phyloP scores from a whole-genome alignment of 768 basidiomycete genomes.

The Multifurca ochricompacta region DNA sequence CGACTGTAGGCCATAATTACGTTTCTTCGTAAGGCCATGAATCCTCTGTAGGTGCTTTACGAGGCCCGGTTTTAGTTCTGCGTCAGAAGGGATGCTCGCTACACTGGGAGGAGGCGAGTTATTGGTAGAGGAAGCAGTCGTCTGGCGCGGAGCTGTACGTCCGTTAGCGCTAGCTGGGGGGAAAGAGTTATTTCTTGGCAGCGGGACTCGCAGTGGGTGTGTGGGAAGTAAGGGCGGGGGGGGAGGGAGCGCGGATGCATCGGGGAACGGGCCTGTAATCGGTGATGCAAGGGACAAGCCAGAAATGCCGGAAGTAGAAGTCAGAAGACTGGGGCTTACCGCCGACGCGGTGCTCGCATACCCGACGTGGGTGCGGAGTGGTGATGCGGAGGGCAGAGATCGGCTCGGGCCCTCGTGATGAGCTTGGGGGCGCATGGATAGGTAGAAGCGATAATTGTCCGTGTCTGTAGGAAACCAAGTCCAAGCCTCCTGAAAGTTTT shows the following conservation, averaged over 20 bases:
- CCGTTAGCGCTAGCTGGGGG: conserved; percentile 12
- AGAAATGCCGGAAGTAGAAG: conserved; percentile 5
- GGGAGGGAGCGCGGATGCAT: not conserved
- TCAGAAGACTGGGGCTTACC: conserved; percentile 14
- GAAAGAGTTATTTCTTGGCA: conserved; percentile 17
- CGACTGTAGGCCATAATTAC: conserved; percentile 18
- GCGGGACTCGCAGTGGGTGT: conserved; percentile 12
- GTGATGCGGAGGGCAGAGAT: not conserved
- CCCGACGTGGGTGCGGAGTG: not conserved
- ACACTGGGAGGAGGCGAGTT: conserved; percentile 9
- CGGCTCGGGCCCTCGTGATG: not conserved
- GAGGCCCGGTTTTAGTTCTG: conserved; percentile 11
- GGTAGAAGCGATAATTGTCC: conserved; percentile 12
- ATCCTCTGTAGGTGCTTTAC: conserved; percentile 21
- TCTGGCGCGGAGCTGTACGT: not conserved
- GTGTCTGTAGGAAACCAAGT: conserved; percentile 16
- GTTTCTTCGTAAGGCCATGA: conserved; percentile 22
- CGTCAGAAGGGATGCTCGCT: not conserved
- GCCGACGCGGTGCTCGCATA: not conserved
- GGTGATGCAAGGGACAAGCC: conserved; percentile 16
- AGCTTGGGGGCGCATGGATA: conserved; percentile 11
- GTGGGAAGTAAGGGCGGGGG: not conserved
- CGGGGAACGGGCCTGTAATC: conserved; percentile 6
- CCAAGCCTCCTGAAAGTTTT: conserved; percentile 6
- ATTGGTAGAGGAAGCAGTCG: conserved; percentile 3